Evolutionary conservation across 768 basidiomycete genomes (phyloP).

Genomic region (Amyloporia xantha): DNA sequence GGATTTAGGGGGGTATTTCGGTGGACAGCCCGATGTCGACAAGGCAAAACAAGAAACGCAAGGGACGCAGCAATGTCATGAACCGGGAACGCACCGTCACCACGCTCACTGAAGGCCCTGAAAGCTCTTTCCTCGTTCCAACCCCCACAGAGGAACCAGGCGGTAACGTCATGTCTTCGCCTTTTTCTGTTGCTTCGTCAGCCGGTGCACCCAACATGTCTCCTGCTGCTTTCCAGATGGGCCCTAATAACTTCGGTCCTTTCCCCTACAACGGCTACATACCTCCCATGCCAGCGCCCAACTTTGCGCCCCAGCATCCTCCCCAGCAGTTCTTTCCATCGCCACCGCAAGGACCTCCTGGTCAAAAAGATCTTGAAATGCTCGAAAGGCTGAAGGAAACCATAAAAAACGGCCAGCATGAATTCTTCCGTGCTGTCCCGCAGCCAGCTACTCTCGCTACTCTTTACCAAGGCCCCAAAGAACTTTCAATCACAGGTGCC

Average conservation of each 20-base stretch:
- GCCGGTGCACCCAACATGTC: slow-evolving; percentile 26
- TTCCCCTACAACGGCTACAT: slow-evolving; percentile 32
- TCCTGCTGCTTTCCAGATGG: slow-evolving; percentile 27
- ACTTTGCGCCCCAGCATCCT: slow-evolving; percentile 18
- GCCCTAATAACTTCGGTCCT: slow-evolving; percentile 25
- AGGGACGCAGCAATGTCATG: slow-evolving; percentile 44
- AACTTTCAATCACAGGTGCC: slow-evolving; percentile 23
- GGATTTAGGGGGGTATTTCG: slow-evolving; percentile 1
- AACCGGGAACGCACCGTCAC: slow-evolving; percentile 64
- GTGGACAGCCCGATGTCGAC: slow-evolving; percentile 37
- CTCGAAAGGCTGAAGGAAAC: slow-evolving; percentile 68
- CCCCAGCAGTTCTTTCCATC: slow-evolving; percentile 18
- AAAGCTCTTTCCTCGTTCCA: slow-evolving; percentile 45
- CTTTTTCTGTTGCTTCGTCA: slow-evolving; percentile 32
- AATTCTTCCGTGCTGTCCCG: slow-evolving; percentile 59
- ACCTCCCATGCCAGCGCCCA: slow-evolving; percentile 24
- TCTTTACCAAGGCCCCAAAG: slow-evolving; percentile 55
- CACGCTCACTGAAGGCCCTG: slow-evolving; percentile 55
- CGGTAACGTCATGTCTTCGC: slow-evolving; percentile 30
- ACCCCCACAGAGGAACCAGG: slow-evolving; percentile 44
- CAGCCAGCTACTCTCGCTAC: slow-evolving; percentile 58
- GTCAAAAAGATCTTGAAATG: slow-evolving; percentile 63
- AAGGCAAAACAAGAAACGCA: slow-evolving; percentile 59
- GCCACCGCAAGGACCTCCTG: slow-evolving; percentile 37
- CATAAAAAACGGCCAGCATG: slow-evolving; percentile 69